A percentile compares a stretch with the other conserved stretches of the same genome.
phyloP scores from a whole-genome alignment of 371 early-diverging fungal species.

The Mucor piriformis region DNA sequence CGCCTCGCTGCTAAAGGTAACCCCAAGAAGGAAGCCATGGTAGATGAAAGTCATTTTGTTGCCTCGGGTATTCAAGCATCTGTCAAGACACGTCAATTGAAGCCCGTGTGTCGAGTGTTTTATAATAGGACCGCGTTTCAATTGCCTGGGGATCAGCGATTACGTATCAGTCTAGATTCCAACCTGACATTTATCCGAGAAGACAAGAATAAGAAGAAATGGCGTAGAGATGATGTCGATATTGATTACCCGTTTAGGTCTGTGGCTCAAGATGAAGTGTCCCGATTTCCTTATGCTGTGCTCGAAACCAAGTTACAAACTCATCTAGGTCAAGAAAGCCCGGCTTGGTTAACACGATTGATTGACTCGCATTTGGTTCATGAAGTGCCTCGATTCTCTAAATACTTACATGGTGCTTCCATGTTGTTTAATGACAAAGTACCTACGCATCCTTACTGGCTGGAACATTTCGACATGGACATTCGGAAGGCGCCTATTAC shows the following conservation, averaged over 20 bases:
- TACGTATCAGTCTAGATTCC: slow-evolving; percentile 95
- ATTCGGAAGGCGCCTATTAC: slow-evolving; percentile 71
- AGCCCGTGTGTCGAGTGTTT: slow-evolving; percentile 90
- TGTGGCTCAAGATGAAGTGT: slow-evolving; percentile 78
- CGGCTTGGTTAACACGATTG: slow-evolving; percentile 57
- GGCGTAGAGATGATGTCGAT: slow-evolving; percentile 91
- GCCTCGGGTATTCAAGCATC: slow-evolving; percentile 83
- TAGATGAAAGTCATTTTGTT: slow-evolving; percentile 72
- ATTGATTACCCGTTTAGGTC: slow-evolving; percentile 91
- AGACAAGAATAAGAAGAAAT: slow-evolving; percentile 75
- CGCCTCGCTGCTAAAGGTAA: slow-evolving; percentile 60
- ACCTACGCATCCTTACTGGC: slow-evolving; percentile 95
- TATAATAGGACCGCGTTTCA: slow-evolving; percentile 99
- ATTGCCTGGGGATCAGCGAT: slow-evolving; percentile 94
- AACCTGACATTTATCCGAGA: slow-evolving; percentile 98
- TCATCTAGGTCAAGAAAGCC: slow-evolving; percentile 77
- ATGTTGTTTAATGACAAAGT: slow-evolving; percentile 82
- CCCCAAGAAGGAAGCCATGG: slow-evolving; percentile 63
- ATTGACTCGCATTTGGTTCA: slow-evolving; percentile 86
- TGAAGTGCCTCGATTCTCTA: slow-evolving; percentile 96
- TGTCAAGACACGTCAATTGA: slow-evolving; percentile 76
- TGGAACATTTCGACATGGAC: slow-evolving; percentile 91
- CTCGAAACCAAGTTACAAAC: slow-evolving; percentile 98
- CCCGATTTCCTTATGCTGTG: slow-evolving; percentile 95
- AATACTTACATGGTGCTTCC: slow-evolving; percentile 96